phyloP scores from a whole-genome alignment of 2,329 filamentous ascomycete genomes.

The Microsporum canis region DNA sequence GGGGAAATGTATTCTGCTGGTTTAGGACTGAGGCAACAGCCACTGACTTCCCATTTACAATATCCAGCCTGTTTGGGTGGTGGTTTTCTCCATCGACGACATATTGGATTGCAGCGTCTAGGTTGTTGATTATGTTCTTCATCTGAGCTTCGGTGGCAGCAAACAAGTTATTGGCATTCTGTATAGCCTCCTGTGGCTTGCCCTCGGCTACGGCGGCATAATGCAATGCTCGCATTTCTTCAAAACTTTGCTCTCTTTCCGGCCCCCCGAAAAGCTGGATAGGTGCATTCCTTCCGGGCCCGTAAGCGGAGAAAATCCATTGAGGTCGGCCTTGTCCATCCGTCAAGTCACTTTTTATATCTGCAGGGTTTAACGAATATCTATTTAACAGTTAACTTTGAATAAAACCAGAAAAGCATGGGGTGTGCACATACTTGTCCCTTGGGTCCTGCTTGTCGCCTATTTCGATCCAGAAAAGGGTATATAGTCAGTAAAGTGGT shows the following conservation, averaged over 20 bases:
- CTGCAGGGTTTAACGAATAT: slow-evolving; percentile 46
- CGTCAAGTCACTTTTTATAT: slow-evolving; percentile 56
- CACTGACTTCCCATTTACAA: slow-evolving; percentile 22
- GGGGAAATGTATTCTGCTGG: slow-evolving; percentile 20
- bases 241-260: slow-evolving; percentile 71
- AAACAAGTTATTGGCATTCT: slow-evolving; percentile 46
- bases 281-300: slow-evolving; percentile 63
- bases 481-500: not conserved
- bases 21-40: not conserved
- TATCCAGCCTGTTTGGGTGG: slow-evolving; percentile 64
- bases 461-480: not conserved
- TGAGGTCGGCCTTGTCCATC: slow-evolving; percentile 53
- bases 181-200: slow-evolving; percentile 44
- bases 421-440: not conserved
- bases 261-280: slow-evolving; percentile 73
- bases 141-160: slow-evolving; percentile 59
- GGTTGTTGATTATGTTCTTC: slow-evolving; percentile 54
- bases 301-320: slow-evolving; percentile 84
- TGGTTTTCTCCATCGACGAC: slow-evolving; percentile 54
- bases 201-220: slow-evolving; percentile 55
- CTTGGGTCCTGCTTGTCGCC: not conserved
- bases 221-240: slow-evolving; percentile 67
- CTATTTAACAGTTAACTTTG: slow-evolving; percentile 19
- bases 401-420: not conserved
- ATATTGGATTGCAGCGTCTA: slow-evolving; percentile 61